phyloP scores from a whole-genome alignment of 208 protist species.

The Tritrichomonas musculus region DNA sequence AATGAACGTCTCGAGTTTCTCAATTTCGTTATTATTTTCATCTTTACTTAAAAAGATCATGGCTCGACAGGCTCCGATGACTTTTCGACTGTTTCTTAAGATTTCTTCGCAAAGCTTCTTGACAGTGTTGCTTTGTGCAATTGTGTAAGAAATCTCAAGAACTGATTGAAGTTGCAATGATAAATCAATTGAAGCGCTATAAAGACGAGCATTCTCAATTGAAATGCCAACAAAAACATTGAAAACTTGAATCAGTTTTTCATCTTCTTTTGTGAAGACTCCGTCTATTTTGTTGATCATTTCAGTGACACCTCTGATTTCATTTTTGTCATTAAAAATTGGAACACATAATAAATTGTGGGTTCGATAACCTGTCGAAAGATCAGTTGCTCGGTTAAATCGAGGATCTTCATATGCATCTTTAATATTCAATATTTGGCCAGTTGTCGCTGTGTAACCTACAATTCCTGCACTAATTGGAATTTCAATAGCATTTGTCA shows the following conservation, averaged over 20 bases:
- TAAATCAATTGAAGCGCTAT: neutral
- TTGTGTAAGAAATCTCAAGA: neutral
- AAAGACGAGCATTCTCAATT: neutral
- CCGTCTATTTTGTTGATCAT: constrained; percentile 27
- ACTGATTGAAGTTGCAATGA: neutral
- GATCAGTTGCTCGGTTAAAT: neutral
- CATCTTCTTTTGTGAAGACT: neutral
- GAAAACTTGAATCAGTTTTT: constrained; percentile 20
- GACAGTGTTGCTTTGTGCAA: neutral
- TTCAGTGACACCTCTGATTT: neutral
- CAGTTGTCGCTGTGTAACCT: neutral
- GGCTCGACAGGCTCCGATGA: neutral
- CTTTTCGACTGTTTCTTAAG: neutral
- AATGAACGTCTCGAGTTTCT: neutral
- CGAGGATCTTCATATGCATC: constrained; percentile 23
- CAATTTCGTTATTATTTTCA: neutral
- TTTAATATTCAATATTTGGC: neutral
- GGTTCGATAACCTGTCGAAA: neutral
- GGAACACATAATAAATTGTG: neutral
- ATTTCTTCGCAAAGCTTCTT: neutral
- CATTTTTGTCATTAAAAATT: neutral
- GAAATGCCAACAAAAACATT: neutral
- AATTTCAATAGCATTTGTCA: neutral
- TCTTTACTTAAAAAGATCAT: neutral
- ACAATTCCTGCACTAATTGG: constrained; percentile 20